phyloP scores from a whole-genome alignment of 257 asterid species.

The Rauvolfia tetraphylla region DNA sequence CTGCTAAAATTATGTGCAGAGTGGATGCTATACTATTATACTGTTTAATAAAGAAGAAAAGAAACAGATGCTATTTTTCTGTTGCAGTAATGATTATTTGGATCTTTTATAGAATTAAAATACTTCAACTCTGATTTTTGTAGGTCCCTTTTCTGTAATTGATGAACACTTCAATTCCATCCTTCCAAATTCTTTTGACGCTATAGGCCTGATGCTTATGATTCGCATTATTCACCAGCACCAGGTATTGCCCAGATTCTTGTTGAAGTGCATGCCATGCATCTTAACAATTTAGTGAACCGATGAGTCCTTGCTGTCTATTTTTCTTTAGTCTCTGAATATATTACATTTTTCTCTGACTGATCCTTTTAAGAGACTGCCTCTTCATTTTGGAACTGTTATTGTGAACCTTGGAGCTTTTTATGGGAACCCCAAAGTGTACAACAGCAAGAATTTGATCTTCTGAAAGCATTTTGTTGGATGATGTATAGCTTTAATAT shows the following conservation, averaged over 20 bases:
- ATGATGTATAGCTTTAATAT: neutral
- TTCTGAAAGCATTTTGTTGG: neutral
- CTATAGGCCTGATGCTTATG: constrained; percentile 98
- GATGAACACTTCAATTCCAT: constrained; percentile 81
- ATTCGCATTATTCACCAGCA: constrained; percentile 96
- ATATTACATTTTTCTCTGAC: neutral
- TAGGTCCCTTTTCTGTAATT: constrained; percentile 89
- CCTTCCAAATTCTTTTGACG: constrained; percentile 90
- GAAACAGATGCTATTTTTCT: neutral
- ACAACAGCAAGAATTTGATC: neutral
- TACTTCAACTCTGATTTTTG: constrained; percentile 14
- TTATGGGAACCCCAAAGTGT: neutral
- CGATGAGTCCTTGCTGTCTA: neutral
- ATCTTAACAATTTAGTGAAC: neutral
- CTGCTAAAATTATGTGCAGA: neutral
- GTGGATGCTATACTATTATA: neutral
- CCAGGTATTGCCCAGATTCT: constrained; percentile 54
- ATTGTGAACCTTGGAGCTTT: neutral
- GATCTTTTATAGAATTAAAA: neutral
- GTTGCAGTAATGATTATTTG: neutral
- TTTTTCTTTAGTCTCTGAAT: neutral
- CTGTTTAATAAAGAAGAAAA: neutral
- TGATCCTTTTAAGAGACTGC: neutral
- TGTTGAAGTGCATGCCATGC: neutral
- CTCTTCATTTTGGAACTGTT: neutral